Percentiles rank a stretch among this genome's conserved stretches.
Conservation (phyloP, 176 grass and related monocot genomes). For the bread wheat (Triticum aestivum) region IWGSC_CS_RefSeq_v2.1 NC_057795.1:695246721-695247220, state of each 20-base stretch:
- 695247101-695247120: too few relatives aligned
- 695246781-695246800: not conserved
- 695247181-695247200: not conserved
- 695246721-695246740: constrained; percentile 53
- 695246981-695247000: constrained; percentile 60
- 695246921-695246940: constrained; percentile 70
- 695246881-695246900: constrained; percentile 63
- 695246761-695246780: constrained; percentile 18
- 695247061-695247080: constrained; percentile 29
- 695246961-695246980: constrained; percentile 67
- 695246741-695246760: constrained; percentile 45
- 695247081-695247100: not conserved
- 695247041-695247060: constrained; percentile 42
- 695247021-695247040: constrained; percentile 35
- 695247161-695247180: not conserved
- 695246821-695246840: constrained; percentile 34
- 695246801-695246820: not conserved
- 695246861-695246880: constrained; percentile 64
- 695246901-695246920: constrained; percentile 79
- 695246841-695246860: constrained; percentile 91
- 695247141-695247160: not conserved
- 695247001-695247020: constrained; percentile 50
- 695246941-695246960: constrained; percentile 72
- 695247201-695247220: not conserved
- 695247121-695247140: not conserved